These are phyloP conservation scores for Furcasterigmium furcatum DNA, from an alignment of 2,329 filamentous ascomycete species.

Conservation along the genomic window DNA sequence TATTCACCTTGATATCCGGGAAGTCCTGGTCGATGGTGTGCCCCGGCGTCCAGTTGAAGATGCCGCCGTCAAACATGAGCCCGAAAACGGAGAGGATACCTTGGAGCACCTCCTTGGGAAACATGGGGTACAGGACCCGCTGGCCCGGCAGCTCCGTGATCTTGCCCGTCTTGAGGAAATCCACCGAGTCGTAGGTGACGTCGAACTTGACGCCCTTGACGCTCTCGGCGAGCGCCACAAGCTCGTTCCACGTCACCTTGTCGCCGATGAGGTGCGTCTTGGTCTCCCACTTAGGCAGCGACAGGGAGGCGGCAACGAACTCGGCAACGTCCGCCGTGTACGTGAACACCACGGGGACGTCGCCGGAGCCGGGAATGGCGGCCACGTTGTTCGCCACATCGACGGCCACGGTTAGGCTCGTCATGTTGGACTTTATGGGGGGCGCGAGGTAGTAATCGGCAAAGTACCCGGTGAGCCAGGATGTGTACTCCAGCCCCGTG, in stretches of 20 bases:
- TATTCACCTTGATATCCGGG: conserved; percentile 19
- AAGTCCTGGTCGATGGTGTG: conserved; percentile 22
- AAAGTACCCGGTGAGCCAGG: conserved; percentile 37
- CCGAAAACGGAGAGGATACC: conserved; percentile 16
- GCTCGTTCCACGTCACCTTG: conserved; percentile 37
- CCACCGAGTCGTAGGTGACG: conserved; percentile 24
- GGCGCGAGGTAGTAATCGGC: conserved; percentile 42
- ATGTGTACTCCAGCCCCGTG: conserved; percentile 31
- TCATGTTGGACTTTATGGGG: conserved; percentile 30
- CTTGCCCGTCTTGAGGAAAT: conserved; percentile 26
- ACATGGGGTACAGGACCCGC: conserved; percentile 13
- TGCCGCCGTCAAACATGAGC: conserved; percentile 13
- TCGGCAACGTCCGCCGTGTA: conserved; percentile 45
- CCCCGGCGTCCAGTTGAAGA: conserved; percentile 11
- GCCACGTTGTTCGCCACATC: conserved; percentile 40
- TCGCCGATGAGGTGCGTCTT: conserved; percentile 32
- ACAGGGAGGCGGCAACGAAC: conserved; percentile 38
- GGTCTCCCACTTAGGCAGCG: conserved; percentile 39
- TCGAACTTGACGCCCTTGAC: conserved; percentile 28
- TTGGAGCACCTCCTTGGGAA: conserved; percentile 14
- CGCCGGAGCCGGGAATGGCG: conserved; percentile 44
- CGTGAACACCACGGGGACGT: conserved; percentile 40
- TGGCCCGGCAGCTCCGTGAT: conserved; percentile 26
- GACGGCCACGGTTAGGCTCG: conserved; percentile 34
- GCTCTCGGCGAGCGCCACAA: conserved; percentile 36